Evolutionary conservation across 805 yeast genomes (phyloP), one percentile per base, ranked within the genome.

Genomic region (Scheffersomyces amazonensis): DNA sequence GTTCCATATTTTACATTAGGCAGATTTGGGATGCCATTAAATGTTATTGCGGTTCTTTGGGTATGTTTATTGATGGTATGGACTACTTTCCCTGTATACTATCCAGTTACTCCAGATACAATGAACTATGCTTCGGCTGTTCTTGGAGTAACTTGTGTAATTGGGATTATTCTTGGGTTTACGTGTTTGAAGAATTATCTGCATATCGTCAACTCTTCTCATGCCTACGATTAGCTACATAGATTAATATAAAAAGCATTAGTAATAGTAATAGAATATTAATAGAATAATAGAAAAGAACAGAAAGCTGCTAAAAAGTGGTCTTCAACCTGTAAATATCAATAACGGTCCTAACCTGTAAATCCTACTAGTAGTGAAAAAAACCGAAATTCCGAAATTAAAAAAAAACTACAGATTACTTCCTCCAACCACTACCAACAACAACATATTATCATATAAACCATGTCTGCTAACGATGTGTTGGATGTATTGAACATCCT

Each of bases 401-500:
- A n/a, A n/a, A n/a, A n/a, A n/a, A n/a, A n/a, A n/a, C n/a, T n/a
- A n/a, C n/a, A n/a, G n/a, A n/a, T n/a, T n/a, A n/a, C n/a, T n/a
- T n/a, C n/a, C n/a, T n/a, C n/a, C n/a, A n/a, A n/a, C n/a, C n/a
- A n/a, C n/a, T n/a, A n/a, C n/a, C n/a, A n/a, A n/a, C n/a, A n/a
- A n/a, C n/a, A n/a, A n/a, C n/a, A n/a, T n/a, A n/a, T n/a, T n/a
- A n/a, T n/a, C n/a, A n/a, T n/a, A 22, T 11, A 13, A 18, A 37
- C 7, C 21, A 59, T 60, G 65, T 60, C 65, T 7, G 62, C 65
- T 5, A 76, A 51, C 23, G 95, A 86, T 69, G 76, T 86, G 18
- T 71, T 86, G 43, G 95, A 86, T 56, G 93, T 86, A 41, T 69
- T 86, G 43, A 83, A 84, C 62, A 78, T 84, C 46, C 81, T 76